These are phyloP conservation scores for Panaeolus papilionaceus DNA, from an alignment of 768 basidiomycete species.

Conservation along the genomic window DNA sequence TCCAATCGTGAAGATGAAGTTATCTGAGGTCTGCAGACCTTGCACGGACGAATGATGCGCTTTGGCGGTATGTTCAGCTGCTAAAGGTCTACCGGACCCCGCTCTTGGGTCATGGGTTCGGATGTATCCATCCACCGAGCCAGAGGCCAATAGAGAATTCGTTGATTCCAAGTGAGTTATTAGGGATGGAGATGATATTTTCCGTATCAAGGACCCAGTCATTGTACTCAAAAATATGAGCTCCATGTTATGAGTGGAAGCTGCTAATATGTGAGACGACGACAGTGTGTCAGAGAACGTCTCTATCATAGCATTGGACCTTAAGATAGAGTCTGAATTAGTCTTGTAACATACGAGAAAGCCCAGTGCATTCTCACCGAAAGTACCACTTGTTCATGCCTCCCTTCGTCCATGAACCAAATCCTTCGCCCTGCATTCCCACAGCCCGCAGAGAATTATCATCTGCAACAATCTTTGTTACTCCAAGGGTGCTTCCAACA, in stretches of 20 bases:
- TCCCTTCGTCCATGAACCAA: constrained; percentile 86
- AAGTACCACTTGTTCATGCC: constrained; percentile 86
- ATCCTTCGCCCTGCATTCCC: constrained; percentile 61
- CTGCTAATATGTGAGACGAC: constrained; percentile 63
- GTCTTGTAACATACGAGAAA: not conserved
- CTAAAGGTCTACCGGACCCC: constrained; percentile 51
- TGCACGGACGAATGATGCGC: constrained; percentile 86
- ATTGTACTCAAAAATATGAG: constrained; percentile 75
- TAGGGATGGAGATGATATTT: constrained; percentile 59
- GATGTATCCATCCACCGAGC: constrained; percentile 75
- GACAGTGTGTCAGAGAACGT: constrained; percentile 56
- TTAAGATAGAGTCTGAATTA: constrained; percentile 22
- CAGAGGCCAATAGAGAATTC: constrained; percentile 68
- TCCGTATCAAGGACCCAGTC: constrained; percentile 69
- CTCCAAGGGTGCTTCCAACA: constrained; percentile 69
- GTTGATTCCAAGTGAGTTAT: constrained; percentile 72
- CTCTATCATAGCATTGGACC: constrained; percentile 39
- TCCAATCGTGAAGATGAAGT: constrained; percentile 87
- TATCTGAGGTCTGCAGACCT: constrained; percentile 80
- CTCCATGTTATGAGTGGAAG: constrained; percentile 64
- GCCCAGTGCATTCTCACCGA: constrained; percentile 51
- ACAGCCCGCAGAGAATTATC: constrained; percentile 80
- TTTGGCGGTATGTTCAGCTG: constrained; percentile 61
- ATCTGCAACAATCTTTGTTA: constrained; percentile 77
- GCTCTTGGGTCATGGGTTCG: constrained; percentile 77